Conservation (phyloP, 805 yeast species). For the Metschnikowia henanensis region DNA sequence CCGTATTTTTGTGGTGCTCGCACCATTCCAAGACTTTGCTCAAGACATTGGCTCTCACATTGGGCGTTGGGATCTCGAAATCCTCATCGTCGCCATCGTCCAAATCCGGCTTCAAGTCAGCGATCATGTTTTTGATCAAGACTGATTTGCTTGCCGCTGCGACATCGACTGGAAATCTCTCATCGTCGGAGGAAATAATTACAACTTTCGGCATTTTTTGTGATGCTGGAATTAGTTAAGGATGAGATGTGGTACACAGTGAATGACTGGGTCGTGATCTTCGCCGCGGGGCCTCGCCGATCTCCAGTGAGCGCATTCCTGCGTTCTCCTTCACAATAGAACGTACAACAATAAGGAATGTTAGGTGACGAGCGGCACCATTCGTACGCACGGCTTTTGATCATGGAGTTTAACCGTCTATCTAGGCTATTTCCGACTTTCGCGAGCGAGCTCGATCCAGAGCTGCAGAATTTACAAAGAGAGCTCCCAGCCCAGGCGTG, state of each 20-base stretch:
- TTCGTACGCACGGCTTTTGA: too few species aligned
- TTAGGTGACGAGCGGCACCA: too few species aligned
- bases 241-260: not conserved
- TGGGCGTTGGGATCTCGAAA: constrained; percentile 84
- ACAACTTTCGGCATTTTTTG: constrained; percentile 42
- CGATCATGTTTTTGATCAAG: constrained; percentile 81
- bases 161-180: constrained; percentile 71
- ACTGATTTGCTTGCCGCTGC: constrained; percentile 86
- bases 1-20: constrained; percentile 84
- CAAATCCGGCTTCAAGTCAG: constrained; percentile 63
- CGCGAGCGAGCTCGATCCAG: too few species aligned
- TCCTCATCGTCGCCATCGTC: constrained; percentile 55
- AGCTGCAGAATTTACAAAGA: too few species aligned
- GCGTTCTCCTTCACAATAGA: too few species aligned
- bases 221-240: not conserved
- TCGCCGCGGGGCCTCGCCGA: not conserved
- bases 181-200: constrained; percentile 79
- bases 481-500: too few species aligned
- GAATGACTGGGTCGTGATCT: not conserved
- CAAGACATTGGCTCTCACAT: constrained; percentile 83
- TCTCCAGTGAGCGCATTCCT: not conserved
- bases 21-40: constrained; percentile 96
- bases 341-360: too few species aligned
- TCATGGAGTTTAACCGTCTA: too few species aligned
- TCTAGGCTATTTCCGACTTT: too few species aligned